Percentiles rank a stretch among this genome's conserved stretches.
phyloP scores from a whole-genome alignment of 2,329 filamentous ascomycete genomes.

The Cryoendolithus antarcticus region DNA sequence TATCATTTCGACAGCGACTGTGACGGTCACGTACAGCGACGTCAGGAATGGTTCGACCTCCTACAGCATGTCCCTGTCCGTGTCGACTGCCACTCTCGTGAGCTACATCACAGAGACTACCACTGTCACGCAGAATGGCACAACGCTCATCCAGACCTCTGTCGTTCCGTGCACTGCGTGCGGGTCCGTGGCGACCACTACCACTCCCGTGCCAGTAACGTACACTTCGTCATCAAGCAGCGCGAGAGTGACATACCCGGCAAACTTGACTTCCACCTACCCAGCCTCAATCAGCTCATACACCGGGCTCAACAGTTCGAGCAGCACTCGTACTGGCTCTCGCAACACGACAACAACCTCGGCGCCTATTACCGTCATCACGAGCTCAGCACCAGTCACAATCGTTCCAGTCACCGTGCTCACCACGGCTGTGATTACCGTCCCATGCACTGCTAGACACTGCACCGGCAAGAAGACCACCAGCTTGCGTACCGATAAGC shows the following conservation, averaged over 20 bases:
- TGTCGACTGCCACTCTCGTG: neutral
- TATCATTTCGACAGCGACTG: neutral
- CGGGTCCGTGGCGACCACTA: neutral
- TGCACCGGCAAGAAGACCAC: conserved; percentile 2
- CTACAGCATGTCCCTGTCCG: neutral
- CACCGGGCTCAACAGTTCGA: no score
- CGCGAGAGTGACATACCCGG: neutral
- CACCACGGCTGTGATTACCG: neutral
- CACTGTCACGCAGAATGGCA: neutral
- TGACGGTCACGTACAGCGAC: neutral
- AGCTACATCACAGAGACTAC: neutral
- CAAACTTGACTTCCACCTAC: neutral
- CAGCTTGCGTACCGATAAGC: neutral
- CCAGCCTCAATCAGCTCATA: no score
- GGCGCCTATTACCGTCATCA: conserved; percentile 1
- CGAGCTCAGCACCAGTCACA: conserved; percentile 3
- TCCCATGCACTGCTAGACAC: conserved; percentile 3
- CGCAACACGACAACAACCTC: neutral
- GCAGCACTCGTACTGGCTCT: neutral
- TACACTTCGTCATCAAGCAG: neutral
- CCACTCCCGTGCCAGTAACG: neutral
- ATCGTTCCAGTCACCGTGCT: conserved; percentile 1
- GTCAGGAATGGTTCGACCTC: conserved; percentile 1
- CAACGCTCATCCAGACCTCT: no score
- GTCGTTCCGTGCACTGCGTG: neutral